These are phyloP conservation scores for Entonaema liquescens DNA, from an alignment of 495 filamentous ascomycete genomes.

Conservation along the genomic window DNA sequence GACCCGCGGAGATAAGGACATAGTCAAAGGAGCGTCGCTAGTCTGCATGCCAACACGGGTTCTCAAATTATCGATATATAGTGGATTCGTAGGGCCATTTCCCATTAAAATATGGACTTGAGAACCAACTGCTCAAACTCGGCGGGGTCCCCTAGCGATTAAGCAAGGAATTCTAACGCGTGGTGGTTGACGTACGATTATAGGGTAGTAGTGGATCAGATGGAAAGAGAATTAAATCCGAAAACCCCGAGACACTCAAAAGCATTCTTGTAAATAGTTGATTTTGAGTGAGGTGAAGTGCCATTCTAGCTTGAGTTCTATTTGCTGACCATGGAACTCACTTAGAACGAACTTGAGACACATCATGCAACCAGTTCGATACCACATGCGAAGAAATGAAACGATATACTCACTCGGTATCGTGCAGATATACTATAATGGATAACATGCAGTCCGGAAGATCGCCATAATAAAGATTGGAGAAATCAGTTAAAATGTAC, in stretches of 20 bases:
- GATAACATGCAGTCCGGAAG: not conserved
- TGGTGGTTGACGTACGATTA: too few species aligned
- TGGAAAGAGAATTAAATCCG: too few species aligned
- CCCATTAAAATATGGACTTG: not conserved
- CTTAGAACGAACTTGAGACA: not conserved
- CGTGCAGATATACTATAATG: not conserved
- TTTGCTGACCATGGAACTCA: not conserved
- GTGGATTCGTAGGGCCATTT: not conserved
- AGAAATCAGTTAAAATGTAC: not conserved
- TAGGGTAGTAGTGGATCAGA: too few species aligned
- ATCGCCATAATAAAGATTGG: not conserved
- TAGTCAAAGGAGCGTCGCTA: not conserved
- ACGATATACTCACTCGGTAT: not conserved
- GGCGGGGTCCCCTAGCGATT: not conserved
- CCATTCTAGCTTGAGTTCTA: not conserved
- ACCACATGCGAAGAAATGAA: not conserved
- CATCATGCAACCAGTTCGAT: not conserved
- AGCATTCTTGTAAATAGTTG: not conserved
- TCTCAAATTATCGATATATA: not conserved
- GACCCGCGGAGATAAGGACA: not conserved
- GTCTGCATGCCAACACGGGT: not conserved
- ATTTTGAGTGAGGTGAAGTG: not conserved
- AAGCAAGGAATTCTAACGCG: too few species aligned
- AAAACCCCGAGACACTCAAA: not conserved
- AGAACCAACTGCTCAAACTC: not conserved